These are phyloP conservation scores for Ophiorrhiza pumila DNA, from an alignment of 257 asterid genomes.

Conservation along the genomic window DNA sequence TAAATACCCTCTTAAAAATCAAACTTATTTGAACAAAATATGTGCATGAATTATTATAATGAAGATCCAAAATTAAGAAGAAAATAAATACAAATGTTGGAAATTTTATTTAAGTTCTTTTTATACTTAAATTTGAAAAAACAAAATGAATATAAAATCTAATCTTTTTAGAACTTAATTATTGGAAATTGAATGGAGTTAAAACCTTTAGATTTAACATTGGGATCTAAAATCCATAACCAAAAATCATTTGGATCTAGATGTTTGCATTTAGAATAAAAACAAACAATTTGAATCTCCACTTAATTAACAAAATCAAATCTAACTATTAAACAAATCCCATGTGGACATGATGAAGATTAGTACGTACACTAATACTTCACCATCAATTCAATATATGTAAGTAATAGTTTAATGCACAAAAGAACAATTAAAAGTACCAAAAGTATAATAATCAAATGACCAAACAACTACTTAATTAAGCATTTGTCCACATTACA, in stretches of 20 bases:
- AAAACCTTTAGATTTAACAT: conserved; percentile 13
- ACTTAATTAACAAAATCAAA: not conserved
- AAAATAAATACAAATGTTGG: too few relatives aligned
- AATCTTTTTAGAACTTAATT: conserved; percentile 4
- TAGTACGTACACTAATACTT: not conserved
- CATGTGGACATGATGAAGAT: not conserved
- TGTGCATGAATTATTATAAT: too few relatives aligned
- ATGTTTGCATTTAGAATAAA: not conserved
- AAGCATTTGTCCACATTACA: conserved; percentile 52
- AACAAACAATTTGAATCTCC: not conserved
- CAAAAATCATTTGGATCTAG: conserved; percentile 7
- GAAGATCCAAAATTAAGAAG: too few relatives aligned
- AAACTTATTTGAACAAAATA: too few relatives aligned
- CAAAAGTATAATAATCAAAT: conserved; percentile 3
- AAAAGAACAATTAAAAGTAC: conserved; percentile 4
- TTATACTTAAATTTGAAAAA: too few relatives aligned
- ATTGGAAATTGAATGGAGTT: not conserved
- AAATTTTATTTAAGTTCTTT: too few relatives aligned
- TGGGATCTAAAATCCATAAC: conserved; percentile 11
- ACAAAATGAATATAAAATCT: not conserved
- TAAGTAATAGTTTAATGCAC: not conserved
- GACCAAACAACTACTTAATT: conserved; percentile 22
- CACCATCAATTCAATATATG: not conserved
- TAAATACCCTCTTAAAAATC: too few relatives aligned
- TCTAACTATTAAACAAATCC: not conserved